Conservation (phyloP, 2,329 filamentous ascomycete species). For the Paraphaeosphaeria sporulosa region DNA sequence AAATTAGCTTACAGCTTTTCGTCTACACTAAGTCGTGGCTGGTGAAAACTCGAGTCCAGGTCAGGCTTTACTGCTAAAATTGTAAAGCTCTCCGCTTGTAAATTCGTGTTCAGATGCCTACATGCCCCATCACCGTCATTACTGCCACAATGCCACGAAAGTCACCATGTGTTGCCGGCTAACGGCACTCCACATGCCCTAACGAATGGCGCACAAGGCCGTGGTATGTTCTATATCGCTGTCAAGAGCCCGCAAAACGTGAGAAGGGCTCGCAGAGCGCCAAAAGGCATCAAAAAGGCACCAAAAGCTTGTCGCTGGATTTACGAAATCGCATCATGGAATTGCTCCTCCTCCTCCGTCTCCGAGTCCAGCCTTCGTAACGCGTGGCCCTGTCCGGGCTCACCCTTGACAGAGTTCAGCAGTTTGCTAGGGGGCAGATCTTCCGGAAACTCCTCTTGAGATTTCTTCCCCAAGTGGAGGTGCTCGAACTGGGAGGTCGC, state of each 20-base stretch:
- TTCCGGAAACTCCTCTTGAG: slow-evolving; percentile 20
- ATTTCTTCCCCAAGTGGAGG: slow-evolving; percentile 13
- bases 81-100: neutral
- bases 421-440: slow-evolving; percentile 18
- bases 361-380: slow-evolving; percentile 52
- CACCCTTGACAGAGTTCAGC: slow-evolving; percentile 21
- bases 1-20: neutral
- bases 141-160: neutral
- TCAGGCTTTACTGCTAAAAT: neutral
- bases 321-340: slow-evolving; percentile 56
- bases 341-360: slow-evolving; percentile 54
- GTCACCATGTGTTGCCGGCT: neutral
- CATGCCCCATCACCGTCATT: neutral
- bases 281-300: neutral
- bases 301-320: slow-evolving; percentile 12
- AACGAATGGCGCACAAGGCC: neutral
- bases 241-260: neutral
- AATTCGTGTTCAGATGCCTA: neutral
- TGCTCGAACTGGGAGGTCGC: slow-evolving; percentile 14
- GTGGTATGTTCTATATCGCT: neutral
- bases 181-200: neutral
- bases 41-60: too few relatives aligned
- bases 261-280: neutral
- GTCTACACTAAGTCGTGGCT: neutral
- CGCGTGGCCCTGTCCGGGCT: slow-evolving; percentile 24